A percentile compares a stretch with the other conserved stretches of the same genome.
Conservation (phyloP, 768 basidiomycete species). For the Pleurotus cornucopiae region DNA sequence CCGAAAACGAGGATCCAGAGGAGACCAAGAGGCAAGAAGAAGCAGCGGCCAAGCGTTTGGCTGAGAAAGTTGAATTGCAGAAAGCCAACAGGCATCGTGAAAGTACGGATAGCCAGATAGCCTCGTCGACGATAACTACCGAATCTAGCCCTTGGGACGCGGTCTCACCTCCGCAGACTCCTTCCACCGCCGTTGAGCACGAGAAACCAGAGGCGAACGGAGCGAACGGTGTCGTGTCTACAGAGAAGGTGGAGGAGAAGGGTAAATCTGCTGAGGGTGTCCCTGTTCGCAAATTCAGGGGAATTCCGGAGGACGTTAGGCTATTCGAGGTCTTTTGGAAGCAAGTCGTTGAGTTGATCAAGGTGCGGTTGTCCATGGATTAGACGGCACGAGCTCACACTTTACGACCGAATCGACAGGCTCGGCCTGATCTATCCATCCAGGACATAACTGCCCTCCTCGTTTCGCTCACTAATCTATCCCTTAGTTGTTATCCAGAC, state of each 20-base stretch:
- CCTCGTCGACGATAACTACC: conserved; percentile 32
- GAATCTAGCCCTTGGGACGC: conserved; percentile 39
- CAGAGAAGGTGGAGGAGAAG: conserved; percentile 31
- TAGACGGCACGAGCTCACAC: conserved; percentile 3
- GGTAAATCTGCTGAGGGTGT: conserved; percentile 58
- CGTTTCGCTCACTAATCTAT: conserved; percentile 92
- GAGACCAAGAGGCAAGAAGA: conserved; percentile 93
- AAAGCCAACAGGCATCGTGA: conserved; percentile 62
- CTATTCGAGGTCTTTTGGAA: conserved; percentile 99
- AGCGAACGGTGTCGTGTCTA: conserved; percentile 18
- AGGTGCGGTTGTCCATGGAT: conserved; percentile 45
- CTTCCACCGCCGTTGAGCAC: conserved; percentile 23
- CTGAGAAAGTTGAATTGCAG: conserved; percentile 78
- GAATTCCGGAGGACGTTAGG: conserved; percentile 91
- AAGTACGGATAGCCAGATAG: conserved; percentile 22
- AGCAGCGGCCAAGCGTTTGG: conserved; percentile 82
- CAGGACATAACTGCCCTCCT: conserved; percentile 96
- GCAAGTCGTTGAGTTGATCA: conserved; percentile 96
- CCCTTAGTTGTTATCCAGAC: conserved; percentile 96
- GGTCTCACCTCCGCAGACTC: conserved; percentile 24
- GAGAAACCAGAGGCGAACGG: conserved; percentile 14
- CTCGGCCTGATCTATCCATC: conserved; percentile 94
- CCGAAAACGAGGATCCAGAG: conserved; percentile 93
- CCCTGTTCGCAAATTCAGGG: conserved; percentile 80
- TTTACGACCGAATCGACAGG: conserved; percentile 38